Evolutionary conservation across 2,329 filamentous ascomycete species (phyloP), one percentile per base, ranked within the genome.

Genomic region (Neopestalotiopsis sp.): DNA sequence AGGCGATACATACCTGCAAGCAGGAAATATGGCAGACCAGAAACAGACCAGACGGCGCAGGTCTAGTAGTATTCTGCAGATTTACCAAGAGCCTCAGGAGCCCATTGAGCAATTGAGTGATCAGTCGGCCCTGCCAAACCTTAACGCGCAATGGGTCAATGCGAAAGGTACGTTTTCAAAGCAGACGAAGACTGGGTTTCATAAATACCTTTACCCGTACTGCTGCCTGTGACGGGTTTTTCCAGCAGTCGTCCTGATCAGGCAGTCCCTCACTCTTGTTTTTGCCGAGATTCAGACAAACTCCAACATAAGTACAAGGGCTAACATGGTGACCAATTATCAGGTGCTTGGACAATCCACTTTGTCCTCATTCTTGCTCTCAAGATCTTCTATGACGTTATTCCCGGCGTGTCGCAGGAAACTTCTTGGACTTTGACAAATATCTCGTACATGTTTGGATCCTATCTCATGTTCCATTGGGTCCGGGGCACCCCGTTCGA

Each of bases 381-480:
- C 79, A 99, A 99, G 85, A 95, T 99, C 79, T 89, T 99, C 77
- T 99, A 95, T 86, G 94, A 98, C 82, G 95, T 97, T 78, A 92
- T 99, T 71, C 96, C 96, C 20, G 94, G 95, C 74, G 93, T 98
- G 75, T 97, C 95, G 42, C 96, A 98, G 83, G 96, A 99, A 84
- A 97, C 94, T 56, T 98, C 95, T 71, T 99, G 96, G 96, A 99
- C 96, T 12, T 86, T 99, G 74, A 97, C 95, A 81, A 99, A 99
- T 83, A 97, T 98, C 81, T 94, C 94, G 65, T 99, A 99, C 88
- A 98, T 98, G 95, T 93, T 96, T 78, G 95, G 94, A 77, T 98
- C 95, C 57, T 99, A 98, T 82, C 90, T 99, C 82, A 99, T 99
- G 96, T 99, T 99, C 84, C 96, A 99, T 84, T 97, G 94, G 87